Evolutionary conservation across 2,329 filamentous ascomycete genomes (phyloP), one percentile per base, ranked within the genome.

Genomic region (Ophiostoma pallidulum): DNA sequence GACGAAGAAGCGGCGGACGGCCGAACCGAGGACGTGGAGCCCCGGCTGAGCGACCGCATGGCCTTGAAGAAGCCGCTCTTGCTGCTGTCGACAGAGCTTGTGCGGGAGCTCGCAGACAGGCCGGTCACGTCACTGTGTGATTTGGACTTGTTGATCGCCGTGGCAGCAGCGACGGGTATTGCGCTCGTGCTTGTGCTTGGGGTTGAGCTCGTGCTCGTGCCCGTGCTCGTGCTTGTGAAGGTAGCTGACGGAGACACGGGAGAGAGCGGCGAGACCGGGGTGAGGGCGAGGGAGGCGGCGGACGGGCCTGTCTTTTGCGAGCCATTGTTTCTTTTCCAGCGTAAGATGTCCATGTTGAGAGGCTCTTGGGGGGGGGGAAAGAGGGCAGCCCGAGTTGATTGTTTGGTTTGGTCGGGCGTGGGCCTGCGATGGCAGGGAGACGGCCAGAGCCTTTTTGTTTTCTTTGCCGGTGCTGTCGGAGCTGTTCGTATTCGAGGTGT

Each of bases 1-100:
- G 47, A 33, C 3, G 48, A 45, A 4, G 47, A 49, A 8, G 45
- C 29, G 12, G 39, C 50, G 3, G 49, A 39, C 18, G 46, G 45
- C 16, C 45, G 49, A 4, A 45, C 40, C 4, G 51, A 51, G 4
- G 52, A 37, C 10, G 48, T 51, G 8, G 55, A 59, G 33, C 53
- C 47, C 3, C 58, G 56, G 53, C 58, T 58, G 10, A 58, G 47
- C 5, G 56, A 54, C 38, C 56, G 53, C 39, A 58, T 53, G 32
- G 54, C 53, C 14, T 54, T 56, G 47, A 59, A 55, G 47, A 60
- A 57, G 22, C 53, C 48, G 51, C 49, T 53, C 28, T 54, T 57
- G 47, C 42, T 53, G 39, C 55, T 55, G 33, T 58, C 53, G 48
- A 54, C 48, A 10, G 57, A 58, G 47, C 54, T 58, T 7, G 55